These are phyloP conservation scores for Acorus gramineus DNA, from an alignment of 106 monocot genomes.

Conservation along the genomic window DNA sequence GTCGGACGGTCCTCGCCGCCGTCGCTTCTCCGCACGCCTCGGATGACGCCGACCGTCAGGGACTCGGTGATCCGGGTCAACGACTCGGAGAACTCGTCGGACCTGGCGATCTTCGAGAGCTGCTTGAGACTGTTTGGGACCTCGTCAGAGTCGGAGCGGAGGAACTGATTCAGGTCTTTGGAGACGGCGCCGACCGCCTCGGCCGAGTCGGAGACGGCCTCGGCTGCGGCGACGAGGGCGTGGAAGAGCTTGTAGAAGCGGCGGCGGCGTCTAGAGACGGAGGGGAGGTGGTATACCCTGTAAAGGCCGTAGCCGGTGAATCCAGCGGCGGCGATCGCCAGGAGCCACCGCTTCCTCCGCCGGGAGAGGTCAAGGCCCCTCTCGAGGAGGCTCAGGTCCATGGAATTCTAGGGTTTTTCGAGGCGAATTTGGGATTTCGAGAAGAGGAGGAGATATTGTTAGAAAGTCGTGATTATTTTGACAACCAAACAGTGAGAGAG, in stretches of 20 bases:
- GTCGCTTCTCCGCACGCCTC: slow-evolving; percentile 9
- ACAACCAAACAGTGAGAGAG: too few species aligned
- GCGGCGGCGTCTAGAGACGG: slow-evolving; percentile 19
- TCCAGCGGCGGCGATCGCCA: slow-evolving; percentile 28
- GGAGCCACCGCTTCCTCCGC: slow-evolving; percentile 28
- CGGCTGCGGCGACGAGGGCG: slow-evolving; percentile 36
- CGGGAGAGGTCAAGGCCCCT: slow-evolving; percentile 14
- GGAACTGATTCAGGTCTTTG: slow-evolving; percentile 47
- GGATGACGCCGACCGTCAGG: slow-evolving; percentile 36
- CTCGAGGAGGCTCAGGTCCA: too few species aligned
- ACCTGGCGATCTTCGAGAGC: slow-evolving; percentile 41
- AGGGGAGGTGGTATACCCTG: slow-evolving; percentile 32
- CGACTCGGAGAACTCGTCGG: slow-evolving; percentile 35
- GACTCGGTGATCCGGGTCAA: slow-evolving; percentile 46
- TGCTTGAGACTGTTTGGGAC: slow-evolving; percentile 50
- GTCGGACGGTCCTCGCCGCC: neutral
- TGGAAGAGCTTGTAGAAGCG: slow-evolving; percentile 21
- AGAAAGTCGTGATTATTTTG: too few species aligned
- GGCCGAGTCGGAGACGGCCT: slow-evolving; percentile 36
- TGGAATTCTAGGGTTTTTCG: too few species aligned
- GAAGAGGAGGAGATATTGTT: too few species aligned
- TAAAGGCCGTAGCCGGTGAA: slow-evolving; percentile 34
- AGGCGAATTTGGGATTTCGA: too few species aligned
- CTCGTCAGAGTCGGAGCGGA: slow-evolving; percentile 48
- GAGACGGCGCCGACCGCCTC: slow-evolving; percentile 38